Evolutionary conservation across 2,329 filamentous ascomycete species (phyloP), one percentile per base, ranked within the genome.

Genomic region (Neonectria hederae): DNA sequence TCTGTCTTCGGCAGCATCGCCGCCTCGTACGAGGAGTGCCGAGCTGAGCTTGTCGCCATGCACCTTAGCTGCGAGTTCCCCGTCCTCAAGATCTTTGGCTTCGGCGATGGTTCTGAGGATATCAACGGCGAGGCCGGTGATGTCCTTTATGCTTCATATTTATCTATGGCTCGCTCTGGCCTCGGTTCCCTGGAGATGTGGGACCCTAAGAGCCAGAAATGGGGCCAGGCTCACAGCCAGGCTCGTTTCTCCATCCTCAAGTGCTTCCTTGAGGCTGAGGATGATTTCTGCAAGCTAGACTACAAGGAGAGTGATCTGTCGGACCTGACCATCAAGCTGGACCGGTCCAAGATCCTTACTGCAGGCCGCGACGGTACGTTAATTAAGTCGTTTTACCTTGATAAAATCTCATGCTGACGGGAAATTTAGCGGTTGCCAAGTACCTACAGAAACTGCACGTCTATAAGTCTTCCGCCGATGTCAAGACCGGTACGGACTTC

Each of bases 21-120:
- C 40, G 93, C 91, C 4, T 92, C 90, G 17, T 97, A 97, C 75
- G 95, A 98, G 80, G 95, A 98, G 79, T 98, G 95, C 78, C 90
- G 95, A 59, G 95, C 95, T 5, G 95, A 98, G 78, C 92, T 94
- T 73, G 94, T 97, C 11, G 95, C 94, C 55, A 97, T 97, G 94
- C 90, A 89, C 45, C 84, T 98, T 59, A 89, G 90, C 75, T 97
- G 94, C 79, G 94, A 97, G 74, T 97, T 97, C 76, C 86, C 89
- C 11, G 93, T 97, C 54, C 86, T 98, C 21, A 87, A 94, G 77
- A 95, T 97, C 75, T 98, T 98, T 72, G 94, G 94, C 26, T 96
- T 95, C 65, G 94, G 94, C 28, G 87, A 97, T 71, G 94, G 94
- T 21, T 86, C 81, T 19, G 80, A 85, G 55, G 86, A 97, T 73